A percentile compares a stretch with the other conserved stretches of the same genome.
Conservation (phyloP, 2,329 filamentous ascomycete species). For the Apiospora koreana region DNA sequence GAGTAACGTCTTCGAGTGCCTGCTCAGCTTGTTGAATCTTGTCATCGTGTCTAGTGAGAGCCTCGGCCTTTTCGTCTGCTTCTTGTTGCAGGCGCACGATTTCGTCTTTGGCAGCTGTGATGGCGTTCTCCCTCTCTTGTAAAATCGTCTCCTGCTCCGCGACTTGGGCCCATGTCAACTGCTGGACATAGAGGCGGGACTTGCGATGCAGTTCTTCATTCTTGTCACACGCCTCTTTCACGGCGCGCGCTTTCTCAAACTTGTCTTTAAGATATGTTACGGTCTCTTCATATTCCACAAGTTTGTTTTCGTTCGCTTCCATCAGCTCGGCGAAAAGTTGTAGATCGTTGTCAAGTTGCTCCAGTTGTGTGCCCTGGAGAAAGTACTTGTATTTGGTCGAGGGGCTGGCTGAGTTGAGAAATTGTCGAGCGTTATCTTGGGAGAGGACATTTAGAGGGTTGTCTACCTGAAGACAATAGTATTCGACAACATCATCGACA, state of each 20-base stretch:
- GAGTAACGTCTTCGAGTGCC: slow-evolving; percentile 42
- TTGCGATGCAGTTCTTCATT: slow-evolving; percentile 66
- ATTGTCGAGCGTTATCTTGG: slow-evolving; percentile 92
- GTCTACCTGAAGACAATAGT: slow-evolving; percentile 90
- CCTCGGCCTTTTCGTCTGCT: slow-evolving; percentile 48
- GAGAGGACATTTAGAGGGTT: slow-evolving; percentile 96
- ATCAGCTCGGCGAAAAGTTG: slow-evolving; percentile 77
- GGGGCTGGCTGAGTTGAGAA: slow-evolving; percentile 81
- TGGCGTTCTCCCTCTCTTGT: slow-evolving; percentile 29
- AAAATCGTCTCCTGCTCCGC: slow-evolving; percentile 68
- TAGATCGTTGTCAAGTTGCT: slow-evolving; percentile 91
- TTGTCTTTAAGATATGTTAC: slow-evolving; percentile 60
- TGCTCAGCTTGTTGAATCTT: slow-evolving; percentile 41
- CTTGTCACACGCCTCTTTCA: slow-evolving; percentile 65
- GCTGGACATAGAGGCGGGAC: slow-evolving; percentile 58
- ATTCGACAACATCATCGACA: slow-evolving; percentile 90
- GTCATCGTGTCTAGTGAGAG: slow-evolving; percentile 48
- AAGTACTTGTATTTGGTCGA: slow-evolving; percentile 96
- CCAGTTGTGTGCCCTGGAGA: slow-evolving; percentile 88
- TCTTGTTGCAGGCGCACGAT: slow-evolving; percentile 36
- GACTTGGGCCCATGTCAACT: slow-evolving; percentile 88
- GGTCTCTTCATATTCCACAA: slow-evolving; percentile 62
- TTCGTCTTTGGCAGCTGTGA: slow-evolving; percentile 33
- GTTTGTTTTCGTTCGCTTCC: slow-evolving; percentile 68
- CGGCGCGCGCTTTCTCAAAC: slow-evolving; percentile 62